These are phyloP conservation scores for Neopestalotiopsis clavispora DNA, from an alignment of 2,329 filamentous ascomycete species.

Conservation along the genomic window DNA sequence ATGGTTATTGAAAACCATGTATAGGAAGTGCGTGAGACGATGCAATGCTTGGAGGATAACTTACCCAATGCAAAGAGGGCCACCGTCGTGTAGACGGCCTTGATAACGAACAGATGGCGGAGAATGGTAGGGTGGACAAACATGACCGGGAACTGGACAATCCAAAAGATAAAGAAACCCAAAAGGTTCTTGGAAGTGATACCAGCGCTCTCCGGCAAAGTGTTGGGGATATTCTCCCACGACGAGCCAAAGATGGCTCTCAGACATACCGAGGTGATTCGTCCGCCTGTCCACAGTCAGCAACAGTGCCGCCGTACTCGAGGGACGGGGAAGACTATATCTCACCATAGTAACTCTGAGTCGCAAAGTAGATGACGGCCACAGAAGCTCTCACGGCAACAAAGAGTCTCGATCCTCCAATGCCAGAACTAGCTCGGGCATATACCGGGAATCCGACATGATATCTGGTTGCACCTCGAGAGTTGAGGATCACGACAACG, in stretches of 20 bases:
- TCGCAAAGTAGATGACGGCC: slow-evolving; percentile 44
- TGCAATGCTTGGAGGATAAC: neutral
- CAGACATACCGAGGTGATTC: slow-evolving; percentile 38
- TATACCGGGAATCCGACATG: slow-evolving; percentile 43
- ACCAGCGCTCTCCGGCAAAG: slow-evolving; percentile 49
- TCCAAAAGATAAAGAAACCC: slow-evolving; percentile 60
- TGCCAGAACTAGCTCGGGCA: slow-evolving; percentile 36
- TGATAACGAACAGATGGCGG: slow-evolving; percentile 50
- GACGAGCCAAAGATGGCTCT: slow-evolving; percentile 42
- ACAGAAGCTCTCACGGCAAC: slow-evolving; percentile 40
- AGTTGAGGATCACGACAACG: slow-evolving; percentile 38
- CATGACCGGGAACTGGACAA: slow-evolving; percentile 52
- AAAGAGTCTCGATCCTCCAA: slow-evolving; percentile 44
- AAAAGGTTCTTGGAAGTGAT: slow-evolving; percentile 56
- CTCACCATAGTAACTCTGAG: slow-evolving; percentile 38
- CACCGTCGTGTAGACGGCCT: slow-evolving; percentile 48
- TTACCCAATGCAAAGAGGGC: slow-evolving; percentile 28
- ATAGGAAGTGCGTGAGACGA: neutral
- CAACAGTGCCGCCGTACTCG: neutral
- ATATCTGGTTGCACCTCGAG: slow-evolving; percentile 37
- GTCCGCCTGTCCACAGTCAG: slow-evolving; percentile 21
- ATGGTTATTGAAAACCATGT: no score
- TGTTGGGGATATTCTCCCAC: slow-evolving; percentile 49
- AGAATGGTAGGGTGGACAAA: slow-evolving; percentile 55
- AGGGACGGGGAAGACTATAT: neutral